Conservation (phyloP, 768 basidiomycete genomes). For the Auriscalpium microsporum region DNA sequence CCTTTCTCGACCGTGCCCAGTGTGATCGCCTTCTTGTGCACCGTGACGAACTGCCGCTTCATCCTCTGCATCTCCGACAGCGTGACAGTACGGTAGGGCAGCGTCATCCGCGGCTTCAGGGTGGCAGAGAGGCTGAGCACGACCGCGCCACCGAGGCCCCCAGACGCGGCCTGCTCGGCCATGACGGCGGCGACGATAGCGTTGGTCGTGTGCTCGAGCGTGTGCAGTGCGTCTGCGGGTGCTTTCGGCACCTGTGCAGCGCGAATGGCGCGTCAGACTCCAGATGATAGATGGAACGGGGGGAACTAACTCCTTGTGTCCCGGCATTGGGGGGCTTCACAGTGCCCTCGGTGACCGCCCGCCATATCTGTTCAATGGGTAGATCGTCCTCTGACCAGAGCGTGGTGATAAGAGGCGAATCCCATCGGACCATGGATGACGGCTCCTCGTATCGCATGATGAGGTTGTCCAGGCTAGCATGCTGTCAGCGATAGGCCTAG, state of each 20-base stretch:
- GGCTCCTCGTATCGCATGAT: slow-evolving; percentile 91
- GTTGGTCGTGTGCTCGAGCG: slow-evolving; percentile 72
- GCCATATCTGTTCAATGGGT: slow-evolving; percentile 69
- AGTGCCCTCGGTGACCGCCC: slow-evolving; percentile 65
- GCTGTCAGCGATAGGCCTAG: slow-evolving; percentile 8
- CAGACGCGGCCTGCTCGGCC: slow-evolving; percentile 47
- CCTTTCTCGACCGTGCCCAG: slow-evolving; percentile 76
- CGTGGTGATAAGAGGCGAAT: slow-evolving; percentile 87
- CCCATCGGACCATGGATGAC: slow-evolving; percentile 98
- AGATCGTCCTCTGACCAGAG: slow-evolving; percentile 62
- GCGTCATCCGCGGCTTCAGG: slow-evolving; percentile 39
- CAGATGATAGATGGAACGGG: neutral
- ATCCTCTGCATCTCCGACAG: slow-evolving; percentile 82
- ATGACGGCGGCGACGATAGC: slow-evolving; percentile 66
- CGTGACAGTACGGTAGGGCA: slow-evolving; percentile 67
- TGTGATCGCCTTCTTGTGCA: slow-evolving; percentile 85
- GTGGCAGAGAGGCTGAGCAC: slow-evolving; percentile 36
- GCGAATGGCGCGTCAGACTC: neutral
- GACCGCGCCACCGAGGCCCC: slow-evolving; percentile 44
- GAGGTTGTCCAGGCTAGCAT: slow-evolving; percentile 71
- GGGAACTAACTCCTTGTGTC: slow-evolving; percentile 52
- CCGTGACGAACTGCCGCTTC: slow-evolving; percentile 85
- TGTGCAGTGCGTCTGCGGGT: slow-evolving; percentile 79
- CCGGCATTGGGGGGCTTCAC: slow-evolving; percentile 87
- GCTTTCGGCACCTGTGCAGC: slow-evolving; percentile 60